Evolutionary conservation across 148 eudicot genomes (phyloP), one percentile per base, ranked within the genome.

Genomic region (Agrostemma githago): DNA sequence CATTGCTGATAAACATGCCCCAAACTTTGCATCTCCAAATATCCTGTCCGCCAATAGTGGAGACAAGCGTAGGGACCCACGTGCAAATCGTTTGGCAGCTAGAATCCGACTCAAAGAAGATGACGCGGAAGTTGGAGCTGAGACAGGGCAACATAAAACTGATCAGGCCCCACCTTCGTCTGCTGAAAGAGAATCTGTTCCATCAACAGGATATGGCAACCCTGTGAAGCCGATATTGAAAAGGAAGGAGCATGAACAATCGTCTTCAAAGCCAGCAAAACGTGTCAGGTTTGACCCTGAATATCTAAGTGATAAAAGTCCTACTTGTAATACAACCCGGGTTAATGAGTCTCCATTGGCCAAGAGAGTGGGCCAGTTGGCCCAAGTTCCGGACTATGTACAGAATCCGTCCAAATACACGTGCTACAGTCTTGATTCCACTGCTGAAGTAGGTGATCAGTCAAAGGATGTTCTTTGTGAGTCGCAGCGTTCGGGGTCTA

Each of bases 231-330:
- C 89, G 46, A 83, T 84, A 67, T 70, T 87, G 65, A 87, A 87
- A 74, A 81, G 85, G 82, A 87, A 83, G 72, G 79, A 79, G 46
- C 73, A 53, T 48, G 73, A 76, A 73, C 73, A 74, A 73, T 51
- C 80, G 5, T 20, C 65, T 73, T 79, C 80, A 60, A 84, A 81
- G 72, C 75, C 78, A 9, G 64, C 82, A 19, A 85, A 85, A 72
- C 86, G 83, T 68, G 89, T 87, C 70, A 82, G 84, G 58, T 87
- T 87, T 68, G 87, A 87, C 72, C 86, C 88, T 46, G 75, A 34
- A 59, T 84, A 70, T 68, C 54, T 79, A 63, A 79, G 68, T 75
- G 57, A 73, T 62, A 14, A 44, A 5, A 4, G 57, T 67, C 51
- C 66, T 56, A 43, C 34, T 20, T 56, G 21, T 38, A 46, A 59